These are phyloP conservation scores for Colletotrichum simmondsii DNA, from an alignment of 2,329 filamentous ascomycete species.

Conservation along the genomic window DNA sequence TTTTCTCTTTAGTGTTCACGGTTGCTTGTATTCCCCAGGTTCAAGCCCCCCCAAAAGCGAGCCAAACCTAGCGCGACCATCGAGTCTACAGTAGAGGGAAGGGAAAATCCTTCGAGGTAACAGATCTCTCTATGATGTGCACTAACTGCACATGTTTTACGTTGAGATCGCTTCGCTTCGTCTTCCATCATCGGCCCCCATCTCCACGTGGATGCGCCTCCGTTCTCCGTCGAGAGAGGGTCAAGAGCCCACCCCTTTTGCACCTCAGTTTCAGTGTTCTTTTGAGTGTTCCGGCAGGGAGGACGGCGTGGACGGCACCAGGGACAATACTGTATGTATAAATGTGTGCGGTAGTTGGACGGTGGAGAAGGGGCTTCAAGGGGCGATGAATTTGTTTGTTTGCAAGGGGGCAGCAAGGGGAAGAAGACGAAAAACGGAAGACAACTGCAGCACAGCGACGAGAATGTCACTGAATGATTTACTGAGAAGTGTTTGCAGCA, in stretches of 20 bases:
- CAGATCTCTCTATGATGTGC: not conserved
- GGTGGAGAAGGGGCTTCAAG: constrained; percentile 15
- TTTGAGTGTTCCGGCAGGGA: not conserved
- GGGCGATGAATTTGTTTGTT: not conserved
- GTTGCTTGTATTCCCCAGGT: not conserved
- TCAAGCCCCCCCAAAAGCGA: not conserved
- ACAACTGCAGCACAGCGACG: not conserved
- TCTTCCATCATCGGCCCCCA: not conserved
- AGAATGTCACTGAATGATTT: not conserved
- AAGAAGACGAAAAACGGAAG: not conserved
- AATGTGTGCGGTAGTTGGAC: not conserved
- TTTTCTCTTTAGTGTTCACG: not conserved
- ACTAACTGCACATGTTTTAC: not conserved
- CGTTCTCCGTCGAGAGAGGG: not conserved
- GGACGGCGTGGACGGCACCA: not conserved
- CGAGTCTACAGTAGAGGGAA: not conserved
- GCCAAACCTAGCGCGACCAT: not conserved
- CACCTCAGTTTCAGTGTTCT: constrained; percentile 28
- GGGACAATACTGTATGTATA: no score
- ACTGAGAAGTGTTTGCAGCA: constrained; percentile 20
- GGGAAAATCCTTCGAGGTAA: not conserved
- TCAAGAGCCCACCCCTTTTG: not conserved
- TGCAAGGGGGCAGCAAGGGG: not conserved
- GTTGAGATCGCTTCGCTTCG: not conserved
- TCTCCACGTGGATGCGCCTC: constrained; percentile 24